Percentiles rank a stretch among this genome's conserved stretches.
Evolutionary conservation across 2,329 filamentous ascomycete species (phyloP).

Genomic region (Claviceps maximensis): DNA sequence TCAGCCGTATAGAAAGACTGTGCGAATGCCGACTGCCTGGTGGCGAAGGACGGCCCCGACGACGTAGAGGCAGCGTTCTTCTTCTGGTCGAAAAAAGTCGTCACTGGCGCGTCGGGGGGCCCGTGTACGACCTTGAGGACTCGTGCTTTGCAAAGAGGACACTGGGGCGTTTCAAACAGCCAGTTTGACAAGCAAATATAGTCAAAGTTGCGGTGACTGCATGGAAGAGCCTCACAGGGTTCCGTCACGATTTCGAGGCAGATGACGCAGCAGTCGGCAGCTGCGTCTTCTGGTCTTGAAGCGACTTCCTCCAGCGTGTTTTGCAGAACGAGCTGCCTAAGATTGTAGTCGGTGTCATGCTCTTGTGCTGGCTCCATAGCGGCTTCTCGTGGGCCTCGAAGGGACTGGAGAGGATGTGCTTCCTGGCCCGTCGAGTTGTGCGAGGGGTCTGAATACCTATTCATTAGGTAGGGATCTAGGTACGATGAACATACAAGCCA

Average conservation of each 20-base stretch:
- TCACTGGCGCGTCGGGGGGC: conserved; percentile 32
- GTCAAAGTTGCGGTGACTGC: conserved; percentile 71
- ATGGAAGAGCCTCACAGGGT: conserved; percentile 58
- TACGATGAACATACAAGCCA: no score
- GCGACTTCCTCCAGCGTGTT: conserved; percentile 31
- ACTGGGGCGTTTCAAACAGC: conserved; percentile 58
- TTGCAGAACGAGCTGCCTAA: conserved; percentile 29
- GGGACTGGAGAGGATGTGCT: neutral
- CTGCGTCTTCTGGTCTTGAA: conserved; percentile 11
- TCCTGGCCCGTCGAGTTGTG: neutral
- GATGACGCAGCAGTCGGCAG: conserved; percentile 57
- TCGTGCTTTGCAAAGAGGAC: conserved; percentile 61
- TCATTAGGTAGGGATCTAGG: no score
- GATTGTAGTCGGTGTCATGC: conserved; percentile 15
- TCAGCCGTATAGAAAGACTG: neutral
- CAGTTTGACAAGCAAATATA: conserved; percentile 74
- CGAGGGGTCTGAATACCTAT: neutral
- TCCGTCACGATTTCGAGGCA: conserved; percentile 69
- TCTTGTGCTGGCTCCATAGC: conserved; percentile 1
- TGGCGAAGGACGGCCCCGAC: neutral
- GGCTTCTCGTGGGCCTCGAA: neutral
- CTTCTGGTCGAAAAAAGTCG: conserved; percentile 39
- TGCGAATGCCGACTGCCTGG: conserved; percentile 1
- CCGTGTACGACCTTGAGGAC: conserved; percentile 52
- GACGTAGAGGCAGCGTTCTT: conserved; percentile 1